phyloP scores from a whole-genome alignment of 2,329 filamentous ascomycete species.

The Torrubiella hemipterigena region DNA sequence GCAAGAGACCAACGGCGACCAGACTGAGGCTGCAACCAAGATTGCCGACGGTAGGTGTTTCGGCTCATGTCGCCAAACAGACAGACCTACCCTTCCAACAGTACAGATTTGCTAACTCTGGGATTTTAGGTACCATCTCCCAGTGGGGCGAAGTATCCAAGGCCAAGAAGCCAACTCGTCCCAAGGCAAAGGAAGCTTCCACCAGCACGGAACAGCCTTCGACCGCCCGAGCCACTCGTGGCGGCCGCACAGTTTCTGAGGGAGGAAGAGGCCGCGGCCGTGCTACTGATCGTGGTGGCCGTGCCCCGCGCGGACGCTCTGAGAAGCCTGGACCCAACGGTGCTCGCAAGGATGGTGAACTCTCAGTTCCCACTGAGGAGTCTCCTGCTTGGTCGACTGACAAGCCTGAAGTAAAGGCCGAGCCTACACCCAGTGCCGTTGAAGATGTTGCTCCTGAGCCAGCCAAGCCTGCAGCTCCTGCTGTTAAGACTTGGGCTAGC shows the following conservation, averaged over 20 bases:
- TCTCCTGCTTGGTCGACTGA: slow-evolving; percentile 36
- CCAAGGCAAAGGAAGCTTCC: slow-evolving; percentile 54
- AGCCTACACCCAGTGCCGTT: slow-evolving; percentile 18
- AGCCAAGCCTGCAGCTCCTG: slow-evolving; percentile 24
- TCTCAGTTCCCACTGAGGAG: slow-evolving; percentile 60
- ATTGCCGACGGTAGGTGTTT: slow-evolving; percentile 60
- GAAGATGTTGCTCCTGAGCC: slow-evolving; percentile 22
- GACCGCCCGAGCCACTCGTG: slow-evolving; percentile 39
- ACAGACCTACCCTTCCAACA: too few relatives aligned
- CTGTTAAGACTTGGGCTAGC: slow-evolving; percentile 59
- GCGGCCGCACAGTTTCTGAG: slow-evolving; percentile 50
- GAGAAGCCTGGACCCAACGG: slow-evolving; percentile 47
- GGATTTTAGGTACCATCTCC: slow-evolving; percentile 54
- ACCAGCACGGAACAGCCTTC: slow-evolving; percentile 35
- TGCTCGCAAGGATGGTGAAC: slow-evolving; percentile 43
- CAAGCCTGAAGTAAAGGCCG: slow-evolving; percentile 16
- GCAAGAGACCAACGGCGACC: slow-evolving; percentile 74
- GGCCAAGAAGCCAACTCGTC: slow-evolving; percentile 47
- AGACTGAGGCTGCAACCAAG: slow-evolving; percentile 61
- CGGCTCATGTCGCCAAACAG: slow-evolving; percentile 1
- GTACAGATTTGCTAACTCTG: slow-evolving; percentile 15
- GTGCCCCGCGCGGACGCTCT: slow-evolving; percentile 52
- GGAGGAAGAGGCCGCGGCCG: slow-evolving; percentile 50
- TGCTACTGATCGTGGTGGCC: slow-evolving; percentile 49
- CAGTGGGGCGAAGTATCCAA: slow-evolving; percentile 80